These are phyloP conservation scores for Colletotrichum orbiculare DNA, from an alignment of 2,329 filamentous ascomycete species.

Conservation along the genomic window DNA sequence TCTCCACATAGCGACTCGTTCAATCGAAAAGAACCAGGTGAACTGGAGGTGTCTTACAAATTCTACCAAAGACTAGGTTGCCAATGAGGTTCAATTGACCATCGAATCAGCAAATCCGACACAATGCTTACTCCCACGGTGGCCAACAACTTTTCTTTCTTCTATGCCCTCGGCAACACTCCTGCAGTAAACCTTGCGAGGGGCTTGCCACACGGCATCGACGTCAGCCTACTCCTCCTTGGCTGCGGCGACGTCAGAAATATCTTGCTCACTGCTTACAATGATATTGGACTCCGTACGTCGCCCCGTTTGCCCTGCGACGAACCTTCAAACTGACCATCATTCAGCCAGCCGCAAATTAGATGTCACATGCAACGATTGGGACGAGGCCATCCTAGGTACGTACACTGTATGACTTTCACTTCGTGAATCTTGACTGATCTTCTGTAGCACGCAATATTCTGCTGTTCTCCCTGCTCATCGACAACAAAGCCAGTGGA, in stretches of 20 bases:
- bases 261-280: slow-evolving; percentile 64
- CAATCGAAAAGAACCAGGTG: too few relatives aligned
- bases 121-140: slow-evolving; percentile 52
- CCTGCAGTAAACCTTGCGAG: slow-evolving; percentile 62
- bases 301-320: slow-evolving; percentile 25
- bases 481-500: slow-evolving; percentile 47
- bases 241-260: slow-evolving; percentile 68
- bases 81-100: too few relatives aligned
- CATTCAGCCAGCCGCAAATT: slow-evolving; percentile 52
- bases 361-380: slow-evolving; percentile 68
- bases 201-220: slow-evolving; percentile 59
- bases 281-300: slow-evolving; percentile 52
- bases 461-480: slow-evolving; percentile 61
- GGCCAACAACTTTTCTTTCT: slow-evolving; percentile 44
- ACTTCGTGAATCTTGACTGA: slow-evolving; percentile 4
- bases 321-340: slow-evolving; percentile 35
- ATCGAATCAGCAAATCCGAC: neutral
- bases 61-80: too few relatives aligned
- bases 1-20: too few relatives aligned
- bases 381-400: slow-evolving; percentile 62
- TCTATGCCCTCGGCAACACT: slow-evolving; percentile 65
- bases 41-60: too few relatives aligned
- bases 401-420: slow-evolving; percentile 28
- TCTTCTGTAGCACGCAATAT: slow-evolving; percentile 62
- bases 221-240: slow-evolving; percentile 63